phyloP scores from a whole-genome alignment of 257 asterid genomes.

The Nicotiana sylvestris region DNA sequence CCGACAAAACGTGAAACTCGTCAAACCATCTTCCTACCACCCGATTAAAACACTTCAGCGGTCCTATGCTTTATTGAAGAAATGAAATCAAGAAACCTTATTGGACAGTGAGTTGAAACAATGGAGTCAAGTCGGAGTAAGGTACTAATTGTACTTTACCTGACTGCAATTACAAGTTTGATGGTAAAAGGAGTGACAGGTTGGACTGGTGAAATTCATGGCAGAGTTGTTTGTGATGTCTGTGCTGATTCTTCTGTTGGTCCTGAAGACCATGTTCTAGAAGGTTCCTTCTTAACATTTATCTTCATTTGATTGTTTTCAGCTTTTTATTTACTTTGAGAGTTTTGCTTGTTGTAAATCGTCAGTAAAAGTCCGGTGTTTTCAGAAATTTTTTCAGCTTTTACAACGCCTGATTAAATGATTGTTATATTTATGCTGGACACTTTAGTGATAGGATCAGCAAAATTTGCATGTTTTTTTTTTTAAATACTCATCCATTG shows the following conservation, averaged over 20 bases:
- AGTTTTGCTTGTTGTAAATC: not conserved
- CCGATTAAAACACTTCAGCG: not conserved
- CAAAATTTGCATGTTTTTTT: too few species aligned
- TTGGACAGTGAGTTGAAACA: not conserved
- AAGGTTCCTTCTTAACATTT: slow-evolving; percentile 27
- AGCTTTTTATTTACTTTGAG: not conserved
- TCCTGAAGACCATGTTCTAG: slow-evolving; percentile 78
- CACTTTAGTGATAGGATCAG: not conserved
- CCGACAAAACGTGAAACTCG: not conserved
- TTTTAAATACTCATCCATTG: too few species aligned
- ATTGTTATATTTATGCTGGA: not conserved
- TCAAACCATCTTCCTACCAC: not conserved
- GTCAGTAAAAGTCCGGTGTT: not conserved
- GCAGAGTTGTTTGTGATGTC: slow-evolving; percentile 85
- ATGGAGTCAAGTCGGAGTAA: slow-evolving; percentile 39
- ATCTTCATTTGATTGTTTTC: not conserved
- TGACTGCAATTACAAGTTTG: slow-evolving; percentile 15
- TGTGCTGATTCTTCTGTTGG: slow-evolving; percentile 90
- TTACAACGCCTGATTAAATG: not conserved
- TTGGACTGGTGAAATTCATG: slow-evolving; percentile 87
- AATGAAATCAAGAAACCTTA: not conserved
- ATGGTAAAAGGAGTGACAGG: slow-evolving; percentile 35
- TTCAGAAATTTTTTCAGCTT: too few species aligned
- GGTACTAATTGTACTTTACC: slow-evolving; percentile 13
- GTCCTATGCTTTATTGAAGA: not conserved